Evolutionary conservation across 2,329 filamentous ascomycete species (phyloP).

Genomic region (Fusarium xylarioides): DNA sequence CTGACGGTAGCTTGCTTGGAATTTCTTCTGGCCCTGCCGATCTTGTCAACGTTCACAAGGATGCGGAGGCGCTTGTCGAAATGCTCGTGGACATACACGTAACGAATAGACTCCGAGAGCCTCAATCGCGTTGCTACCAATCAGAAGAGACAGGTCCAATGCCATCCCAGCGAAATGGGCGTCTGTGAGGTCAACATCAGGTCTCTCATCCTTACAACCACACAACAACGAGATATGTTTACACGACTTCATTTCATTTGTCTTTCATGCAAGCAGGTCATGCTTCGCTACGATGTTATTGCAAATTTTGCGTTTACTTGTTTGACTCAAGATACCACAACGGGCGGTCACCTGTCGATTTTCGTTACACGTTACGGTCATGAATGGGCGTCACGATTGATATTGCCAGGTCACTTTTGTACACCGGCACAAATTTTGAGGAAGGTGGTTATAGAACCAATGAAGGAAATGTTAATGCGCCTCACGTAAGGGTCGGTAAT

Average conservation of each 20-base stretch:
- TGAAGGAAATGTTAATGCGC: conserved; percentile 27
- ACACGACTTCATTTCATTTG: conserved; percentile 15
- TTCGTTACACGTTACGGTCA: conserved; percentile 41
- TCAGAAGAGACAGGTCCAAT: conserved; percentile 53
- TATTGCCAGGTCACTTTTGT: conserved; percentile 17
- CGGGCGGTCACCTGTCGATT: conserved; percentile 34
- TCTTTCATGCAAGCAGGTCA: neutral
- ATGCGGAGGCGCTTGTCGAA: conserved; percentile 63
- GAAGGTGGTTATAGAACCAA: conserved; percentile 22
- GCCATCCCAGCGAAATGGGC: conserved; percentile 41
- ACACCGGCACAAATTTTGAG: conserved; percentile 2
- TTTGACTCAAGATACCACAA: conserved; percentile 45
- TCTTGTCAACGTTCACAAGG: conserved; percentile 56
- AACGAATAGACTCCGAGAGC: conserved; percentile 48
- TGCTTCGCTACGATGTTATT: conserved; percentile 4
- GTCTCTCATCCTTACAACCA: neutral
- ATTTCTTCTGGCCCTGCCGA: conserved; percentile 51
- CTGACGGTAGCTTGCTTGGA: conserved; percentile 48
- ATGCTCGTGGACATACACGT: conserved; percentile 62
- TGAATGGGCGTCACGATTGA: conserved; percentile 40
- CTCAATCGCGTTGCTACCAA: conserved; percentile 37
- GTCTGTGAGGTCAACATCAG: neutral
- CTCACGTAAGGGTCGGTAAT: conserved; percentile 15
- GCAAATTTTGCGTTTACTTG: conserved; percentile 19
- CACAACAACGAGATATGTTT: conserved; percentile 11